These are phyloP conservation scores for Rhizopogon salebrosus DNA, from an alignment of 768 basidiomycete genomes.

Conservation along the genomic window DNA sequence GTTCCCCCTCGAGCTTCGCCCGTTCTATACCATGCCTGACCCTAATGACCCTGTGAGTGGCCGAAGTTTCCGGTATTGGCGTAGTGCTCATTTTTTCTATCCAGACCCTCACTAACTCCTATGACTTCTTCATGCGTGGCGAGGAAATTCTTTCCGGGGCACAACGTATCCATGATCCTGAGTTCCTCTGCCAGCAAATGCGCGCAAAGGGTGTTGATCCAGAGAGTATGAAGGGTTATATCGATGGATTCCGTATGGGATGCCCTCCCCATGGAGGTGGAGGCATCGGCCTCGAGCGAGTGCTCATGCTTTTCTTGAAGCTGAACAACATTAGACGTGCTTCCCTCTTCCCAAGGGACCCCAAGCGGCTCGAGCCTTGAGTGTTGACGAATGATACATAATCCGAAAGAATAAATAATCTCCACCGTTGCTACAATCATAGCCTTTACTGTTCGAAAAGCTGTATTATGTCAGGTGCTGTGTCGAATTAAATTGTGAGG, in stretches of 20 bases:
- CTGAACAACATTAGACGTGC: slow-evolving; percentile 93
- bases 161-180: slow-evolving; percentile 93
- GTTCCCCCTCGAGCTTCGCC: slow-evolving; percentile 92
- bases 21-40: slow-evolving; percentile 99
- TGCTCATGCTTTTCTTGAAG: slow-evolving; percentile 96
- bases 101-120: slow-evolving; percentile 91
- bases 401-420: neutral
- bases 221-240: slow-evolving; percentile 83
- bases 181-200: slow-evolving; percentile 81
- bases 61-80: neutral
- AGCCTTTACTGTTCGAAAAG: neutral
- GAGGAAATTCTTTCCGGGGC: slow-evolving; percentile 98
- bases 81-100: slow-evolving; percentile 2
- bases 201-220: slow-evolving; percentile 83
- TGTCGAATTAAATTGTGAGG: slow-evolving; percentile 18
- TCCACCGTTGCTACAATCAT: neutral
- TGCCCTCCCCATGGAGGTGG: slow-evolving; percentile 97
- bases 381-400: neutral
- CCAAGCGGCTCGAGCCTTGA: slow-evolving; percentile 88
- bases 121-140: slow-evolving; percentile 99
- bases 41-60: slow-evolving; percentile 73
- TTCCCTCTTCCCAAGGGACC: slow-evolving; percentile 94
- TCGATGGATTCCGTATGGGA: slow-evolving; percentile 93
- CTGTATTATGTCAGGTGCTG: neutral
- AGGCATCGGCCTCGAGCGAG: slow-evolving; percentile 92